Evolutionary conservation across 2,329 filamentous ascomycete genomes (phyloP).

Genomic region (Colletotrichum orbiculare): DNA sequence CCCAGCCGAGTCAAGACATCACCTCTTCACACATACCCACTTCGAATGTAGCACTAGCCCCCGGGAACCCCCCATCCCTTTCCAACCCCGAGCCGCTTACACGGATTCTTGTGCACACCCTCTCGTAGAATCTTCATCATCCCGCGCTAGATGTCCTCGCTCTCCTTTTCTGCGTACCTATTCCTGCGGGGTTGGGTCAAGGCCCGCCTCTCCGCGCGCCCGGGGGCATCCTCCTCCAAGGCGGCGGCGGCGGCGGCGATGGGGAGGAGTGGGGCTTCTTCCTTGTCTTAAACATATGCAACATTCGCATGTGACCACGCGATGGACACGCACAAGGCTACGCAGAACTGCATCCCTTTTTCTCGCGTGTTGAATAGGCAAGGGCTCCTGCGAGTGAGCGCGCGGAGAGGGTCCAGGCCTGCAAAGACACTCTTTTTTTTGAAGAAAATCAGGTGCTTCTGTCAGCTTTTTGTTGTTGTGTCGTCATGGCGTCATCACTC

Average conservation of each 20-base stretch:
- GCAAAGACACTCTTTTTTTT: background rate
- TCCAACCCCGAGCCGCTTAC: too few relatives aligned
- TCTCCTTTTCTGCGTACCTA: too few relatives aligned
- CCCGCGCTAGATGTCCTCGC: too few relatives aligned
- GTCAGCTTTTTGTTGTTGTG: conserved; percentile 15
- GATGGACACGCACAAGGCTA: conserved; percentile 5
- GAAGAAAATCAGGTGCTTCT: background rate
- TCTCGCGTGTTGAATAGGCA: background rate
- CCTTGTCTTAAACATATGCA: conserved; percentile 14
- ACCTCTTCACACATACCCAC: background rate
- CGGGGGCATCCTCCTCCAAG: too few relatives aligned
- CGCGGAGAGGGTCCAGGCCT: background rate
- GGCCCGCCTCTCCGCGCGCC: conserved; percentile 3
- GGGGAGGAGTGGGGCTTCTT: too few relatives aligned
- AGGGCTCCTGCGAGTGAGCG: background rate
- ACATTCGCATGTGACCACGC: conserved; percentile 21
- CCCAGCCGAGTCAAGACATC: conserved; percentile 1
- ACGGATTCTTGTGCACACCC: too few relatives aligned
- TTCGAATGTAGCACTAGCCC: background rate
- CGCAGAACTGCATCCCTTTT: background rate
- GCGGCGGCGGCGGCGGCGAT: too few relatives aligned
- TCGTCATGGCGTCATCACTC: conserved; percentile 13
- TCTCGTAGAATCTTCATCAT: too few relatives aligned
- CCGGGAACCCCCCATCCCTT: background rate
- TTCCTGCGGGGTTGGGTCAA: conserved; percentile 17